phyloP scores from a whole-genome alignment of 2,329 filamentous ascomycete genomes.

The Pseudogymnoascus sp. region DNA sequence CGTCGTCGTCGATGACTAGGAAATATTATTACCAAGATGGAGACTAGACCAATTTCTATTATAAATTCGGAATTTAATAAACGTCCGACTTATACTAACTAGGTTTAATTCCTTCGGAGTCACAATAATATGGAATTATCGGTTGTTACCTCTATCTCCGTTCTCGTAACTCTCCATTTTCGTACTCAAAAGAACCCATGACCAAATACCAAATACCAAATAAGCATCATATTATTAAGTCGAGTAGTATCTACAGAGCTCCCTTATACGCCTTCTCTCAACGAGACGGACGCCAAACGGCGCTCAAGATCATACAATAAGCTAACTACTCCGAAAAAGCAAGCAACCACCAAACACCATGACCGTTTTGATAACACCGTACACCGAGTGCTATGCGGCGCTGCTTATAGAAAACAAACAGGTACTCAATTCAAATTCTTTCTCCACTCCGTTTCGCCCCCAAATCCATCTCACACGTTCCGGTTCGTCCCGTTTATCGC shows the following conservation, averaged over 20 bases:
- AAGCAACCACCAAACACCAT: slow-evolving; percentile 1
- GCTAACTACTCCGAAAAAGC: neutral
- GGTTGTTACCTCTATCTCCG: neutral
- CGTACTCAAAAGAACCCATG: neutral
- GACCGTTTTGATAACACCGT: slow-evolving; percentile 2
- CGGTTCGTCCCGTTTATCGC: neutral
- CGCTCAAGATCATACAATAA: neutral
- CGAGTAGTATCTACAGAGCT: neutral
- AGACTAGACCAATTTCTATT: neutral
- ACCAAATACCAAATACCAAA: neutral
- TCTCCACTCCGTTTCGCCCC: neutral
- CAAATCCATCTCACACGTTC: neutral
- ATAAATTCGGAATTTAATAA: neutral
- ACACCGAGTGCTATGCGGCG: slow-evolving; percentile 4
- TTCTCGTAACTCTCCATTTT: neutral
- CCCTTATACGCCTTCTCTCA: neutral
- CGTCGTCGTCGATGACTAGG: neutral
- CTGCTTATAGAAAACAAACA: neutral
- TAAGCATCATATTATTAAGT: neutral
- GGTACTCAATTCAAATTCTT: neutral
- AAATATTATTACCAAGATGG: neutral
- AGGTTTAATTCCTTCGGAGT: neutral
- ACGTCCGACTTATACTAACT: neutral
- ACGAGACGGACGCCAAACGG: neutral
- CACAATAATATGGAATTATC: neutral